Percentiles rank a stretch among this genome's conserved stretches.
Evolutionary conservation across 2,329 filamentous ascomycete species (phyloP).

Genomic region (Trichoderma breve): DNA sequence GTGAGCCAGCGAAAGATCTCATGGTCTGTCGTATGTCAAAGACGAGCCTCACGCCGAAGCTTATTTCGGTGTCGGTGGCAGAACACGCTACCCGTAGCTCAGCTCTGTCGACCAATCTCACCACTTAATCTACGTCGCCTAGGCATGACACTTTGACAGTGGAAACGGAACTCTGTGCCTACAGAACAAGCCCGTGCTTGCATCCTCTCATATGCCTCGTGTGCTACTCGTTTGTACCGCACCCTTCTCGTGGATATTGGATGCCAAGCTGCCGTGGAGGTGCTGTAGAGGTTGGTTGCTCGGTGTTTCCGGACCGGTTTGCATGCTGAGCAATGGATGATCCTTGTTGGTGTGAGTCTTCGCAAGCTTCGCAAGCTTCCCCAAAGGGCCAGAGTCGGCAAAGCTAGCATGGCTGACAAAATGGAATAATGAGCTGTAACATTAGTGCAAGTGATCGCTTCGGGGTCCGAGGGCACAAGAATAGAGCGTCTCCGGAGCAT

Average conservation of each 20-base stretch:
- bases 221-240: not conserved
- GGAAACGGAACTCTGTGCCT: not conserved
- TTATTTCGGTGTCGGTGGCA: not conserved
- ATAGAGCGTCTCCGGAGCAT: not conserved
- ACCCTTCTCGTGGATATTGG: not conserved
- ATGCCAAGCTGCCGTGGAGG: not conserved
- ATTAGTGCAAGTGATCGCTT: not conserved
- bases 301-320: not conserved
- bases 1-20: not conserved
- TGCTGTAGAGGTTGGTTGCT: not conserved
- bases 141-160: not conserved
- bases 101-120: not conserved
- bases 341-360: not conserved
- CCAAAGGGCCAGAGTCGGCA: not conserved
- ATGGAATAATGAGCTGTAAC: slow-evolving; percentile 5
- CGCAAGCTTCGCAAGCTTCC: not conserved
- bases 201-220: not conserved
- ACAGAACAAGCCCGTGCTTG: not conserved
- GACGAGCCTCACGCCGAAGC: slow-evolving; percentile 3
- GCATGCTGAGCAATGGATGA: not conserved
- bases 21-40: slow-evolving; percentile 2
- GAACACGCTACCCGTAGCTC: not conserved
- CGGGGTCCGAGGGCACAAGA: not conserved
- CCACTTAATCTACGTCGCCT: not conserved
- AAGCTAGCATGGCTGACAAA: not conserved